Evolutionary conservation across 345 rosid species (phyloP), one percentile per base, ranked within the genome.

Genomic region (Citrus reticulata): DNA sequence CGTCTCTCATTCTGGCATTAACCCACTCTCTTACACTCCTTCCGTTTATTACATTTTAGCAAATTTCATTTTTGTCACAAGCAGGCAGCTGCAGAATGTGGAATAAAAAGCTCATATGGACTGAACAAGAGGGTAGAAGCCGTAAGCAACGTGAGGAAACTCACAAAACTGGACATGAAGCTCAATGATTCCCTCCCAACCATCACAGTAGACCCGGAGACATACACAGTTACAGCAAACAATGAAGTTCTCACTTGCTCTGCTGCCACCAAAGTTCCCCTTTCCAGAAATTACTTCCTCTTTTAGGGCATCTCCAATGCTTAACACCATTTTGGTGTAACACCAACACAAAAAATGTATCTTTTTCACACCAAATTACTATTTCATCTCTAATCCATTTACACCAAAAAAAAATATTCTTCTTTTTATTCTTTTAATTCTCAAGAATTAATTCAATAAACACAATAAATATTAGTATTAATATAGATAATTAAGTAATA

Each of bases 151-250:
- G 91, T 88, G 16, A 88, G 98, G 81, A 78, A 51, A 72, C 93
- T 94, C 64, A 87, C 92, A 20, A 96, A 96, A 83, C 90, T 90
- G 13, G 91, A 96, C 94, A 96, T 96, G 99, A 93, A 91, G 86
- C 92, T 94, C 66, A 94, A 96, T 35, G 88, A 96, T 83, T 86
- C 91, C 24, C 97, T 94, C 65, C 99, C 98, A 1, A 39, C 70
- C 30, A 94, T 96, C 81, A 81, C 87, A 1, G 99, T 94, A 35
- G 98, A 91, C 74, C 97, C 99, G 1, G 97, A 96, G 87, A 91
- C 95, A 7, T 96, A 94, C 60, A 83, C 42, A 0, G 99, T 96
- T 51, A 87, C 83, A 49, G 98, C 97, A 59, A 76, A 96, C 54
- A 88, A 83, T 0, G 91, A 88, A 80, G 76, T 83, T 79, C 94